phyloP scores from a whole-genome alignment of 1,139 yeast genomes.

The Geotrichum klebahnii region DNA sequence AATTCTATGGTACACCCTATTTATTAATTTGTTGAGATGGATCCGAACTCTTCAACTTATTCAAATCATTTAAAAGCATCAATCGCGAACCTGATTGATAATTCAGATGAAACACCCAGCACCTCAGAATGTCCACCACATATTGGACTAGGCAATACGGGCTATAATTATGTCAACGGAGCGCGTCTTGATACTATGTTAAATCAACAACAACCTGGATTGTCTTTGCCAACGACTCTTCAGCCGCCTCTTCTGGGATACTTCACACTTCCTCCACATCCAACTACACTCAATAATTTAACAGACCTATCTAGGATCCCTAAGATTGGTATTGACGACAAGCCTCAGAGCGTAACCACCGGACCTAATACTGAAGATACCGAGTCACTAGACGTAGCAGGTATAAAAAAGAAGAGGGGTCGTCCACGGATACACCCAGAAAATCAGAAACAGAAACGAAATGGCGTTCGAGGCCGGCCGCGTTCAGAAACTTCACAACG shows the following conservation, averaged over 20 bases:
- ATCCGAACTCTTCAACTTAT: constrained; percentile 2
- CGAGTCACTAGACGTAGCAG: background rate
- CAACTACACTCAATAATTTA: background rate
- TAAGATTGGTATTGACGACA: background rate
- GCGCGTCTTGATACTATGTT: background rate
- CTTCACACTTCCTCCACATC: background rate
- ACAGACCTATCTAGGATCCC: background rate
- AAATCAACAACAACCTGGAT: background rate
- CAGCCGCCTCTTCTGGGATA: constrained; percentile 1
- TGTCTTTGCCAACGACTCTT: background rate
- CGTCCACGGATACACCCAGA: constrained; percentile 15
- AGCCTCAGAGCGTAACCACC: too few relatives aligned
- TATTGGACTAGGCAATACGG: background rate
- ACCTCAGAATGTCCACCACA: background rate
- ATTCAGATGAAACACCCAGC: background rate
- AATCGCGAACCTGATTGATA: constrained; percentile 6
- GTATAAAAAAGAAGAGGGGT: constrained; percentile 15
- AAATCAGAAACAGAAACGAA: constrained; percentile 6
- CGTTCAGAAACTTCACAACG: constrained; percentile 21
- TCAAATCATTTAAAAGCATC: constrained; percentile 8
- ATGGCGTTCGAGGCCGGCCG: constrained; percentile 18
- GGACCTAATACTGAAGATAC: background rate
- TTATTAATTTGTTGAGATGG: constrained; percentile 3
- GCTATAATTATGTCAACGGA: background rate
- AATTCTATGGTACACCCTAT: background rate